These are phyloP conservation scores for Lotmaria passim DNA, from an alignment of 208 protist genomes.

Conservation along the genomic window DNA sequence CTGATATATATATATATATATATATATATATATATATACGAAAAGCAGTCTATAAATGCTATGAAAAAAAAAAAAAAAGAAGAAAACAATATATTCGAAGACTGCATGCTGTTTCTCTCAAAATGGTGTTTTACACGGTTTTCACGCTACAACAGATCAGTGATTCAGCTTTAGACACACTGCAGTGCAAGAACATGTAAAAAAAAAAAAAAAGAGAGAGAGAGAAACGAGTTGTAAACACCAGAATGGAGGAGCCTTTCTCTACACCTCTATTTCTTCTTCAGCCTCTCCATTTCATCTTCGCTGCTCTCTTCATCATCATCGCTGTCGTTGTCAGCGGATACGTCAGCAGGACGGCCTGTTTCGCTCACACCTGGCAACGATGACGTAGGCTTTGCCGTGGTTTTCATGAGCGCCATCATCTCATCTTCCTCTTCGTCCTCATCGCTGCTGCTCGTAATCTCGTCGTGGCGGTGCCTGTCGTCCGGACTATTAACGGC, in stretches of 20 bases:
- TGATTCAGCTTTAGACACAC: too few species aligned
- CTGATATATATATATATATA: too few species aligned
- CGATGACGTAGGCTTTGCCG: neutral
- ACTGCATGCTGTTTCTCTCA: too few species aligned
- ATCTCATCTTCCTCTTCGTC: constrained; percentile 41
- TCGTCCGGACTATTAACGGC: neutral
- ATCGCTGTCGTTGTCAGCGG: constrained; percentile 14
- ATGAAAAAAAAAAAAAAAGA: too few species aligned
- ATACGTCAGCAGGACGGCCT: neutral
- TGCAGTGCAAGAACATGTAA: too few species aligned
- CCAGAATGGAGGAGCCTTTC: neutral
- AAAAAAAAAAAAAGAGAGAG: neutral
- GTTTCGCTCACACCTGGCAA: neutral
- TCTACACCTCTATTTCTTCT: constrained; percentile 11
- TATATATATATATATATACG: too few species aligned
- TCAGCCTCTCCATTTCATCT: constrained; percentile 53
- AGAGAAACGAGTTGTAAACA: neutral
- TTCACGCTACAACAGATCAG: too few species aligned
- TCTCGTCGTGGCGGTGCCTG: neutral
- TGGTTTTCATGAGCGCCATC: constrained; percentile 30
- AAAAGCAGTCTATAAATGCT: too few species aligned
- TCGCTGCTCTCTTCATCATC: constrained; percentile 46
- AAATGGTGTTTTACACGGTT: too few species aligned
- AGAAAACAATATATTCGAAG: too few species aligned
- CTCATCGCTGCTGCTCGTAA: constrained; percentile 3